Evolutionary conservation across 2,329 filamentous ascomycete genomes (phyloP), one percentile per base, ranked within the genome.

Genomic region (Aureobasidium namibiae): DNA sequence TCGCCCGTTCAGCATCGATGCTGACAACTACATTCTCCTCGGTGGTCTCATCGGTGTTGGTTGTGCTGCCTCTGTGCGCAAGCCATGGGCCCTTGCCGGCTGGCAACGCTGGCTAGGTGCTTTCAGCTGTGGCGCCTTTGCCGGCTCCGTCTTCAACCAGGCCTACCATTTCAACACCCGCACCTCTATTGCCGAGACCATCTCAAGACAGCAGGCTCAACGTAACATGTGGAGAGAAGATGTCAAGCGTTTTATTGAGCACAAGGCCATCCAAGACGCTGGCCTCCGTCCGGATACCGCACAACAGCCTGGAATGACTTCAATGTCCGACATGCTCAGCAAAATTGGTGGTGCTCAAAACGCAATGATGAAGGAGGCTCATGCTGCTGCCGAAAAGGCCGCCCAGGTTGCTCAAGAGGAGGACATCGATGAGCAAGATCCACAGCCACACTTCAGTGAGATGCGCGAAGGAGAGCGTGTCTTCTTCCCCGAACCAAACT

Each of bases 381-480:
- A 46, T 16, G 58, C 58, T 8, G 41, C 46, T 16, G 41, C 46
- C 6, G 34, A 36, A n/a, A 29, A 36, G 36, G 31, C 41, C 9
- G 49, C 42, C 11, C 39, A 49, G 18, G 34, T 13, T 11, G 42
- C 36, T 26, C 38, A 53, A 41, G 57, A 60, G 26, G 31, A 46
- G 8, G 45, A 59, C 29, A 21, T 56, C 9, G 62, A 63, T 31
- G 50, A 52, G 16, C 36, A 57, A 49, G 62, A 63, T 33, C 62
- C 62, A 10, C 58, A 59, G 38, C 62, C 62, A 23, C 60, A 63
- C 39, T 60, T 50, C 36, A 60, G 56, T 42, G 60, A 62, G 26
- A 58, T 61, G 54, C 42, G 56, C n/a, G 53, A 62, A n/a, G 62
- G 61, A n/a, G 56, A 60, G 41, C 59, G 61, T 31, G 46, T 58